Evolutionary conservation across 2,329 filamentous ascomycete species (phyloP), one percentile per base, ranked within the genome.

Genomic region (Alternaria gansuensis): DNA sequence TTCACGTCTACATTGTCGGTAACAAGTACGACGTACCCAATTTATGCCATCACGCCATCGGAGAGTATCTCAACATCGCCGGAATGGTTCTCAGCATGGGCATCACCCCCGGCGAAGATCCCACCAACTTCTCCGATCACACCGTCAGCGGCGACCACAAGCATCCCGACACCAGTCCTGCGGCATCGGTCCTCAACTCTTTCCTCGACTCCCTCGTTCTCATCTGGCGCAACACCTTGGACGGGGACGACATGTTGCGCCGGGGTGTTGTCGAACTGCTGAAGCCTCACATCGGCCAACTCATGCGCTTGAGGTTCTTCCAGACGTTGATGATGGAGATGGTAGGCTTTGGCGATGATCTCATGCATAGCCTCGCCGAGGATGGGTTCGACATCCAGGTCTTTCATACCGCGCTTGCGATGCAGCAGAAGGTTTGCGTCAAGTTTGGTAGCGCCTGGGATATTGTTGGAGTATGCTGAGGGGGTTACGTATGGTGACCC

Each of bases 1-100:
- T 73, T 14, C 71, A 72, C 37, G 58, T 59, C n/a, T 73, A 73
- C 60, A 36, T 68, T 28, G 48, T 60, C 5, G 66, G 63, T 10
- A 52, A 17, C 39, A 72, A 71, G 39, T 74, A 74, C 51, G 37
- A 54, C 4, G 21, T 73, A 9, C 33, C 53, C 5, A 24, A 34
- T 5, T 51, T 74, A 23, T 51, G 49, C 36, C 29, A 57, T 1
- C 53, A 63, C 40, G 63, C 65, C 5, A 50, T 64, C 4, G 37
- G 26, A 4, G 44, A 62, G 29, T 73, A 72, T 39, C 36, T 62
- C 21, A 46, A 39, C 33, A 53, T 63, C 8, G 63, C 50, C 5
- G 24, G 39, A 6, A 53, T 60, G 33, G 51, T 63, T 10, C 58
- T 72, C 31, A 41, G 33, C 5, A 29, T 53, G 3, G 50, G 57